These are phyloP conservation scores for Chytridiales sp. DNA, from an alignment of 371 early-diverging fungal species.

Conservation along the genomic window DNA sequence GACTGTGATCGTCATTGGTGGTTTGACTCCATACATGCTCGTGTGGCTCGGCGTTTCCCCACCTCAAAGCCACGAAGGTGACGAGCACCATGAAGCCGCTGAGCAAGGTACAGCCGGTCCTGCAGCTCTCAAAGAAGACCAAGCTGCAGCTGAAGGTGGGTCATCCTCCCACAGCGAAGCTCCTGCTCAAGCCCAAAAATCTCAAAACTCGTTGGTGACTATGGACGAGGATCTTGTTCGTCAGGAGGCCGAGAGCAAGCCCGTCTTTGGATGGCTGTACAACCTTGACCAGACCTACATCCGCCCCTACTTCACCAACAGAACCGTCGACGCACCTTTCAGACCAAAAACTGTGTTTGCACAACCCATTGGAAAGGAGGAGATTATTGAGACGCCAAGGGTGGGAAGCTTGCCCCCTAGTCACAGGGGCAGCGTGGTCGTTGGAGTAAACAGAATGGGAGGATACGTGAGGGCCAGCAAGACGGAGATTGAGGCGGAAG, in stretches of 20 bases:
- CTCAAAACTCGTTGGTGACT: slow-evolving; percentile 2
- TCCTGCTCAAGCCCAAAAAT: slow-evolving; percentile 11
- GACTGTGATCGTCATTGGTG: slow-evolving; percentile 51
- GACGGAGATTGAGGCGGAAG: slow-evolving; percentile 2
- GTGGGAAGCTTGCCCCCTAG: not conserved
- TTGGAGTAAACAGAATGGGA: not conserved
- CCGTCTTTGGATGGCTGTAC: slow-evolving; percentile 44
- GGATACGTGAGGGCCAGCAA: slow-evolving; percentile 1
- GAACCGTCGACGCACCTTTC: slow-evolving; percentile 16
- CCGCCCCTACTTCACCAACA: slow-evolving; percentile 38
- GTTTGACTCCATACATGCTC: slow-evolving; percentile 53
- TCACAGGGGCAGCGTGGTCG: not conserved
- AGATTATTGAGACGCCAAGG: not conserved
- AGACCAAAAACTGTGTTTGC: slow-evolving; percentile 23
- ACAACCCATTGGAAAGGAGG: slow-evolving; percentile 8
- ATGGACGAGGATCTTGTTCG: slow-evolving; percentile 33
- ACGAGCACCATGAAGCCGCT: slow-evolving; percentile 12
- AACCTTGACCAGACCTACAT: slow-evolving; percentile 42
- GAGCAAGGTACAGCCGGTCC: slow-evolving; percentile 15
- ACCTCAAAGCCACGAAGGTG: slow-evolving; percentile 2
- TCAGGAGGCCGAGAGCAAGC: slow-evolving; percentile 25
- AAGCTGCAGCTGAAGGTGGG: slow-evolving; percentile 9
- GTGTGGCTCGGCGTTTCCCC: slow-evolving; percentile 42
- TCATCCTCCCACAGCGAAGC: not conserved
- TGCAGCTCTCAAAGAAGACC: slow-evolving; percentile 12